A percentile compares a stretch with the other conserved stretches of the same genome.
phyloP scores from a whole-genome alignment of 345 rosid species.

The Microcos paniculata region DNA sequence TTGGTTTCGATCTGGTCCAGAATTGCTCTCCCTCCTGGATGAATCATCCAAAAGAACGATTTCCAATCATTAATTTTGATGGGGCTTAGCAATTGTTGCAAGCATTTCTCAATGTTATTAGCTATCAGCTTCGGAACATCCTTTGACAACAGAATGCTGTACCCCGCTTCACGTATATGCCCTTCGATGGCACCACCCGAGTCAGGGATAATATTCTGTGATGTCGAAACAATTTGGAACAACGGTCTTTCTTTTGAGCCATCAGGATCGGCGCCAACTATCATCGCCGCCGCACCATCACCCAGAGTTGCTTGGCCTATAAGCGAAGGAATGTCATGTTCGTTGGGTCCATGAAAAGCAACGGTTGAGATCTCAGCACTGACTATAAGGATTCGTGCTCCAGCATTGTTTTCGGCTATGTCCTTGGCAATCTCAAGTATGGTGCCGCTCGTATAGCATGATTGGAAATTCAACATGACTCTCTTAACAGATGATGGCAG shows the following conservation, averaged over 20 bases:
- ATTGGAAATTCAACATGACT: constrained; percentile 24
- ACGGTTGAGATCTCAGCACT: constrained; percentile 21
- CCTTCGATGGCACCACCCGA: constrained; percentile 9
- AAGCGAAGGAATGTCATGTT: background rate
- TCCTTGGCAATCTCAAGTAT: constrained; percentile 29
- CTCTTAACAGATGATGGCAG: constrained; percentile 1
- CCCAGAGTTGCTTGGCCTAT: constrained; percentile 9
- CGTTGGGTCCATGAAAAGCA: constrained; percentile 19
- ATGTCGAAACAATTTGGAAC: constrained; percentile 10
- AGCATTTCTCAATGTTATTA: background rate
- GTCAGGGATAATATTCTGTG: constrained; percentile 12
- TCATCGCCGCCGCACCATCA: constrained; percentile 22
- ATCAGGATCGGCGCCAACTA: constrained; percentile 15
- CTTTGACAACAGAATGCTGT: background rate
- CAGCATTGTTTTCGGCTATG: constrained; percentile 25
- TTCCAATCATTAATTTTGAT: constrained; percentile 21
- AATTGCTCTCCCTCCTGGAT: constrained; percentile 2
- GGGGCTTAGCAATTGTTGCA: constrained; percentile 1
- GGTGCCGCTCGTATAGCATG: constrained; percentile 11
- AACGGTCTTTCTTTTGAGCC: constrained; percentile 8
- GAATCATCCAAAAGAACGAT: constrained; percentile 25
- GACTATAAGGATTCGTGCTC: constrained; percentile 23
- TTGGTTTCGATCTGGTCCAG: constrained; percentile 9
- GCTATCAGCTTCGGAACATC: background rate
- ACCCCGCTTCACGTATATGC: background rate